These are phyloP conservation scores for Melaleuca alternifolia DNA, from an alignment of 345 rosid species.

Conservation along the genomic window DNA sequence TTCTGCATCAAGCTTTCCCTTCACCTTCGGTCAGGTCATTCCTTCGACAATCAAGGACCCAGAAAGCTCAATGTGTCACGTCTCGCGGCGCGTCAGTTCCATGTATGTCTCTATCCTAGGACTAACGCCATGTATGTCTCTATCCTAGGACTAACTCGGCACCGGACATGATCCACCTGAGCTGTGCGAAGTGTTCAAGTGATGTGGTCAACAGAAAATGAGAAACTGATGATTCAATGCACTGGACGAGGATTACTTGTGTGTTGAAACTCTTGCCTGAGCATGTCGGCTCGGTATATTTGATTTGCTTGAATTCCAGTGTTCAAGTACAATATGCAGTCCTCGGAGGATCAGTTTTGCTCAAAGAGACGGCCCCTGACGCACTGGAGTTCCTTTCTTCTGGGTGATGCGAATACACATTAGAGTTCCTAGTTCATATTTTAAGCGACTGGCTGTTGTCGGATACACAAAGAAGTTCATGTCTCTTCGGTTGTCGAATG, in stretches of 20 bases:
- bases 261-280: background rate
- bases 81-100: background rate
- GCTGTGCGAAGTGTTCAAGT: background rate
- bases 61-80: background rate
- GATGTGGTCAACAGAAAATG: background rate
- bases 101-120: background rate
- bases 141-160: background rate
- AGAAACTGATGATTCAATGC: background rate
- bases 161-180: background rate
- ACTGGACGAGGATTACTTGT: background rate
- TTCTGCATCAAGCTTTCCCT: background rate
- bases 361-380: background rate
- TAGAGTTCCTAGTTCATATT: background rate
- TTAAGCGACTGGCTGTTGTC: background rate
- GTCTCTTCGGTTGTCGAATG: background rate
- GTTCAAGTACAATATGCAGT: background rate
- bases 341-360: background rate
- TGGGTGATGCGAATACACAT: too few relatives aligned
- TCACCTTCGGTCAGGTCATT: background rate
- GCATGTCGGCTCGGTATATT: background rate
- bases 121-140: background rate
- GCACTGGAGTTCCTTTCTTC: background rate
- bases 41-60: background rate
- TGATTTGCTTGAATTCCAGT: background rate
- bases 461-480: background rate